These are phyloP conservation scores for Dentipellis sp. DNA, from an alignment of 768 basidiomycete genomes.

Conservation along the genomic window DNA sequence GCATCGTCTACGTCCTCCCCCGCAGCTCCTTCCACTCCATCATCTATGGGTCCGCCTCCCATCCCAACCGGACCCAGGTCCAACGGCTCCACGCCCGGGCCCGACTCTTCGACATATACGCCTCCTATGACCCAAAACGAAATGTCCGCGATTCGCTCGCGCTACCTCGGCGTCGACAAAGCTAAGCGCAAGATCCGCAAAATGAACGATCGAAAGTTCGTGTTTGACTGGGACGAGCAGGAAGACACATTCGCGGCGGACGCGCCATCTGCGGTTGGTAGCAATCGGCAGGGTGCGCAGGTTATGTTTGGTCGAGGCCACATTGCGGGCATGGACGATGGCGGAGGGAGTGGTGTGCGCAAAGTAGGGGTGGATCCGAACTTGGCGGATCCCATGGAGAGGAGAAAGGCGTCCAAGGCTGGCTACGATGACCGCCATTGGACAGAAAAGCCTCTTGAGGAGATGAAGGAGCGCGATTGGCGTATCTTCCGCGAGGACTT, in stretches of 20 bases:
- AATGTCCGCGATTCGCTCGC: slow-evolving; percentile 74
- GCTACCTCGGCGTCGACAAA: slow-evolving; percentile 90
- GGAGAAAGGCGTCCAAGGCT: slow-evolving; percentile 69
- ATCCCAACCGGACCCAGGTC: slow-evolving; percentile 7
- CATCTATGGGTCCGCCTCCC: slow-evolving; percentile 41
- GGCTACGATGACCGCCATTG: slow-evolving; percentile 94
- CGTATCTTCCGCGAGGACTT: slow-evolving; percentile 99
- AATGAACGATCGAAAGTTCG: slow-evolving; percentile 93
- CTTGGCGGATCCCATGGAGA: slow-evolving; percentile 75
- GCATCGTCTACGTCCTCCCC: slow-evolving; percentile 19
- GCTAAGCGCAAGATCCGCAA: slow-evolving; percentile 93
- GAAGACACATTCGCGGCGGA: slow-evolving; percentile 88
- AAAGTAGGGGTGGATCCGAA: slow-evolving; percentile 30
- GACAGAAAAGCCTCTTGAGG: slow-evolving; percentile 85
- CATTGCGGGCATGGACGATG: slow-evolving; percentile 82
- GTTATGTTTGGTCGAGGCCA: slow-evolving; percentile 85
- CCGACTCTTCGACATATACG: slow-evolving; percentile 29
- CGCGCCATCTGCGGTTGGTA: slow-evolving; percentile 61
- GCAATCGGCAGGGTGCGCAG: slow-evolving; percentile 71
- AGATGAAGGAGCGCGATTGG: slow-evolving; percentile 99
- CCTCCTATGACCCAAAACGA: slow-evolving; percentile 77
- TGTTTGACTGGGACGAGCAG: slow-evolving; percentile 98
- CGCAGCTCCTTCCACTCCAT: slow-evolving; percentile 21
- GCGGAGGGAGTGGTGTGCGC: slow-evolving; percentile 28
- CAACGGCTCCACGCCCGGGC: slow-evolving; percentile 22